phyloP scores from a whole-genome alignment of 2,329 filamentous ascomycete genomes.

The Chaetomium olivaceum region DNA sequence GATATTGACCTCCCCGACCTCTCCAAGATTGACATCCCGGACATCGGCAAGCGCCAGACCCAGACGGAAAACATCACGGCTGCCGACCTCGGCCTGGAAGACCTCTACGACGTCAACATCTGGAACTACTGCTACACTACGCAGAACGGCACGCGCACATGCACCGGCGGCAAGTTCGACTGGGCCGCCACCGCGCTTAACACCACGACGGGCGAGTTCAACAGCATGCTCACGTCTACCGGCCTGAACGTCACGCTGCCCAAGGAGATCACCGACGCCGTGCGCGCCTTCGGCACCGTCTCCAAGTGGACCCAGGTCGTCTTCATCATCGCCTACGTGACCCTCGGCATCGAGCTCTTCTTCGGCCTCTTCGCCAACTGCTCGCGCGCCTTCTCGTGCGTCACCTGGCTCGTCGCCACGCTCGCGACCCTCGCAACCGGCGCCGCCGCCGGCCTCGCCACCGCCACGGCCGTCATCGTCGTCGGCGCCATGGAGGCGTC shows the following conservation, averaged over 20 bases:
- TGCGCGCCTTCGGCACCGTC: slow-evolving; percentile 73
- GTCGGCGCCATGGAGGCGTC: slow-evolving; percentile 66
- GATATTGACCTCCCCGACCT: slow-evolving; percentile 15
- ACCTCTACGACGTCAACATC: slow-evolving; percentile 78
- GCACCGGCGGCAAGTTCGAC: slow-evolving; percentile 69
- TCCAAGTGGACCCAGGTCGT: slow-evolving; percentile 81
- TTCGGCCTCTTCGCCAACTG: slow-evolving; percentile 81
- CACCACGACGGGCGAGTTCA: slow-evolving; percentile 57
- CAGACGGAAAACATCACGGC: slow-evolving; percentile 54
- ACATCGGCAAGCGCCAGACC: slow-evolving; percentile 14
- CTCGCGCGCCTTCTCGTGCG: slow-evolving; percentile 76
- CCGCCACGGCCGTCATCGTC: slow-evolving; percentile 70
- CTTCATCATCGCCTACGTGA: slow-evolving; percentile 71
- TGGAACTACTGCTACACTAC: slow-evolving; percentile 82
- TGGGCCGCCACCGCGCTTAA: slow-evolving; percentile 76
- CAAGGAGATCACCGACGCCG: slow-evolving; percentile 61
- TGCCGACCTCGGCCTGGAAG: slow-evolving; percentile 61
- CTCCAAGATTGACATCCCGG: slow-evolving; percentile 19
- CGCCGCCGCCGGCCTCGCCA: slow-evolving; percentile 70
- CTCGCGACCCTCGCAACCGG: slow-evolving; percentile 58
- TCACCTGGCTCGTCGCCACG: slow-evolving; percentile 74
- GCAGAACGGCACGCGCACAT: slow-evolving; percentile 59
- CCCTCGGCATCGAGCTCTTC: slow-evolving; percentile 70
- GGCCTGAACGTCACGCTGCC: slow-evolving; percentile 65
- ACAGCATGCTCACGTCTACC: slow-evolving; percentile 51